These are phyloP conservation scores for Rubroboletus satanas DNA, from an alignment of 768 basidiomycete species.

Conservation along the genomic window DNA sequence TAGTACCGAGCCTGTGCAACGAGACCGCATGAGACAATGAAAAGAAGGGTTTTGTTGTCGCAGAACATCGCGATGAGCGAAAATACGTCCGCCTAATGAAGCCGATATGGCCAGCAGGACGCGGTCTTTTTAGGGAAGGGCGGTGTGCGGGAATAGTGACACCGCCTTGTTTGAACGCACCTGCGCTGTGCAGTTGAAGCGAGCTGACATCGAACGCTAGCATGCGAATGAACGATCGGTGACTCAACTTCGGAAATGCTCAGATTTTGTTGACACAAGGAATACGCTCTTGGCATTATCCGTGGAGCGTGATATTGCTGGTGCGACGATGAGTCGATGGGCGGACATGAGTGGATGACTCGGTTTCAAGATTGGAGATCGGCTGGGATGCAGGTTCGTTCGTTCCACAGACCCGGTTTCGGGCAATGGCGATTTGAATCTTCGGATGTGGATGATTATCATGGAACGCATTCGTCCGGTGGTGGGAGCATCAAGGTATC, in stretches of 20 bases:
- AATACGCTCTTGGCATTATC: not conserved
- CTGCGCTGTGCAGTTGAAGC: not conserved
- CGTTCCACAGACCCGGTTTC: not conserved
- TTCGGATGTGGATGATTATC: not conserved
- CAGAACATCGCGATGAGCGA: conserved; percentile 9
- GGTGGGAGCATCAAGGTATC: not conserved
- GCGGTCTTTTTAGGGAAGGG: conserved; percentile 6
- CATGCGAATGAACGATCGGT: not conserved
- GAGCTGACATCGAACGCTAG: not conserved
- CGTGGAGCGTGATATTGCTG: not conserved
- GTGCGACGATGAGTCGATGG: not conserved
- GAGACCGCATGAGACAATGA: conserved; percentile 14
- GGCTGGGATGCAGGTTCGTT: not conserved
- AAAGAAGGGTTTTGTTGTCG: conserved; percentile 17
- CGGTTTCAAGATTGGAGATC: not conserved
- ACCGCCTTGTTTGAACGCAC: not conserved
- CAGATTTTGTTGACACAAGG: not conserved
- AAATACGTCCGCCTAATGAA: not conserved
- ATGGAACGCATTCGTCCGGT: not conserved
- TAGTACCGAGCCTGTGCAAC: conserved; percentile 15
- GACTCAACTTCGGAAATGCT: too few species aligned
- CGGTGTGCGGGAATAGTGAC: conserved; percentile 1
- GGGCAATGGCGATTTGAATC: not conserved
- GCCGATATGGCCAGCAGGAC: not conserved
- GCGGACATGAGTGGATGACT: not conserved